Percentiles rank a stretch among this genome's conserved stretches.
Conservation (phyloP, 2,329 filamentous ascomycete genomes). For the Mollisia scopiformis region DNA sequence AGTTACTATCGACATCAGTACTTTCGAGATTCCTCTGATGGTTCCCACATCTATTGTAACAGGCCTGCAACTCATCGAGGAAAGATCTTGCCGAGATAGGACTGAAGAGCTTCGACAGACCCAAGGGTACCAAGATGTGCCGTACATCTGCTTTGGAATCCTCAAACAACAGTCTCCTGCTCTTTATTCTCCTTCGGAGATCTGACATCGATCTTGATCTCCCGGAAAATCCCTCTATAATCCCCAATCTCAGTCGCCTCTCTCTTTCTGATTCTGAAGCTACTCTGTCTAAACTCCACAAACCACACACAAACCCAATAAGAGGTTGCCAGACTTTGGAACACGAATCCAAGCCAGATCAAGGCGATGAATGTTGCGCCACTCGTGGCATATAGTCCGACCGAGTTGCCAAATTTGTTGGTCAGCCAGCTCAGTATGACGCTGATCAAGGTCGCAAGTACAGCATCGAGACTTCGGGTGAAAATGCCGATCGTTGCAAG, state of each 20-base stretch:
- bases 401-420: background rate
- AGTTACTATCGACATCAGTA: no score
- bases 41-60: no score
- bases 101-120: no score
- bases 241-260: background rate
- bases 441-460: background rate
- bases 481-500: background rate
- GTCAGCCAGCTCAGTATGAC: background rate
- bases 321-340: background rate
- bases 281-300: conserved; percentile 3
- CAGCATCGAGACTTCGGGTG: background rate
- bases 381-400: background rate
- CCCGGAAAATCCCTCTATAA: background rate
- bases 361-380: background rate
- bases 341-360: conserved; percentile 3
- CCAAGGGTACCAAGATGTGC: no score
- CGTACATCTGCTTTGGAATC: no score
- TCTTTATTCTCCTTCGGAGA: background rate
- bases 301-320: conserved; percentile 6
- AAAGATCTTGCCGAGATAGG: no score
- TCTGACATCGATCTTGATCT: background rate
- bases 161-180: no score
- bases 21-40: no score
- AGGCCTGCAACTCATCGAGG: no score
- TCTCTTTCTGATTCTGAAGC: conserved; percentile 1